These are phyloP conservation scores for Aspergillus haitiensis DNA, from an alignment of 495 filamentous ascomycete genomes.

Conservation along the genomic window DNA sequence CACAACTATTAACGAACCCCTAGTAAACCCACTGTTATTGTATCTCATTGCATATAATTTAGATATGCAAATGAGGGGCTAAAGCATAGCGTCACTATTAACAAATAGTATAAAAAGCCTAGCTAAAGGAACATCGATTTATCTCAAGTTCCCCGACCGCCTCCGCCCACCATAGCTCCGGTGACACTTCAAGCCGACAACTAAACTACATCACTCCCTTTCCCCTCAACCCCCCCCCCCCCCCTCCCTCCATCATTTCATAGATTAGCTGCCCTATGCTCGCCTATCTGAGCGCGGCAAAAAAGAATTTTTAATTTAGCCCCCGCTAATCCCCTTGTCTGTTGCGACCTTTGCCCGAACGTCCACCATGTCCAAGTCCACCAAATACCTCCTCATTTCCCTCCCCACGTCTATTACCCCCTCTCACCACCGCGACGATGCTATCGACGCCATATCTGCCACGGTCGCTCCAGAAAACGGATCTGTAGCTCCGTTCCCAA, in stretches of 20 bases:
- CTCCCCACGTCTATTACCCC: constrained; percentile 72
- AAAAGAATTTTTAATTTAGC: neutral
- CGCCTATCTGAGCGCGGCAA: constrained; percentile 20
- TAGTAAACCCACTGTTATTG: too few relatives aligned
- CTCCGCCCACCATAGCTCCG: constrained; percentile 24
- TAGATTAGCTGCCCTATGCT: constrained; percentile 19
- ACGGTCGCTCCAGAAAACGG: constrained; percentile 75
- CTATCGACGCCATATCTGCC: constrained; percentile 67
- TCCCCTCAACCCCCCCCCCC: constrained; percentile 11
- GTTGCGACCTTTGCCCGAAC: constrained; percentile 1
- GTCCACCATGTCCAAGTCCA: constrained; percentile 56
- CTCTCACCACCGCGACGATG: constrained; percentile 76
- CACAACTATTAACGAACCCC: too few relatives aligned
- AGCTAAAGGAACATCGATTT: neutral
- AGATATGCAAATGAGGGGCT: too few relatives aligned
- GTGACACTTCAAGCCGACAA: constrained; percentile 17
- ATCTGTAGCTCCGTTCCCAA: constrained; percentile 71
- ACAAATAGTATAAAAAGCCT: too few relatives aligned
- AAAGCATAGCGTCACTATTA: too few relatives aligned
- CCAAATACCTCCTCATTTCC: constrained; percentile 71
- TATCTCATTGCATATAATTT: too few relatives aligned
- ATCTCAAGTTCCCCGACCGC: constrained; percentile 15
- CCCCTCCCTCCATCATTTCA: neutral
- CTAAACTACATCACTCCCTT: constrained; percentile 17
- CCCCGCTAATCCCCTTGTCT: constrained; percentile 6